phyloP scores from a whole-genome alignment of 306 rosid genomes.

The Rosa persica region DNA sequence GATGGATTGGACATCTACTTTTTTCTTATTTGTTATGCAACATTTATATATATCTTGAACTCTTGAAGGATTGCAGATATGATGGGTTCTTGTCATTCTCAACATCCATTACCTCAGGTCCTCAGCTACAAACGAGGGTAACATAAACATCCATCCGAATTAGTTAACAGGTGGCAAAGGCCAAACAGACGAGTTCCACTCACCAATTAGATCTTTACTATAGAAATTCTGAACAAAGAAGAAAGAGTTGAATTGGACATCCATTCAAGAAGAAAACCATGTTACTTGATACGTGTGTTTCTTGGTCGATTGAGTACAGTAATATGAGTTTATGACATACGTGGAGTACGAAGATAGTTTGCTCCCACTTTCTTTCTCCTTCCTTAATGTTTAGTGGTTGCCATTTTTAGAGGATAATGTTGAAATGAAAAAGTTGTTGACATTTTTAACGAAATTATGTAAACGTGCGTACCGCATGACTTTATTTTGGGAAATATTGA shows the following conservation, averaged over 20 bases:
- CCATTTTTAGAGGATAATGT: too few relatives aligned
- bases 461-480: too few relatives aligned
- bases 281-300: neutral
- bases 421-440: too few relatives aligned
- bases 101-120: neutral
- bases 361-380: neutral
- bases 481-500: too few relatives aligned
- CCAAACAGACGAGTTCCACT: neutral
- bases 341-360: too few relatives aligned
- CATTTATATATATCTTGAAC: neutral
- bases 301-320: neutral
- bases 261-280: neutral
- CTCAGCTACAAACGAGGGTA: neutral
- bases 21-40: neutral
- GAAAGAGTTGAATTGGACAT: neutral
- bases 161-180: neutral
- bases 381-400: neutral
- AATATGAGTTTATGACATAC: too few relatives aligned
- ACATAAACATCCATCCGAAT: neutral
- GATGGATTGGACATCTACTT: neutral
- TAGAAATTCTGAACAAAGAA: neutral
- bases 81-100: slow-evolving; percentile 52
- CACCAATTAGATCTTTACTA: neutral
- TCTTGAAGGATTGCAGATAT: slow-evolving; percentile 21
- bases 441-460: too few relatives aligned